Evolutionary conservation across 305 asterid species (phyloP).

Genomic region (Solanum aculeatissimum): DNA sequence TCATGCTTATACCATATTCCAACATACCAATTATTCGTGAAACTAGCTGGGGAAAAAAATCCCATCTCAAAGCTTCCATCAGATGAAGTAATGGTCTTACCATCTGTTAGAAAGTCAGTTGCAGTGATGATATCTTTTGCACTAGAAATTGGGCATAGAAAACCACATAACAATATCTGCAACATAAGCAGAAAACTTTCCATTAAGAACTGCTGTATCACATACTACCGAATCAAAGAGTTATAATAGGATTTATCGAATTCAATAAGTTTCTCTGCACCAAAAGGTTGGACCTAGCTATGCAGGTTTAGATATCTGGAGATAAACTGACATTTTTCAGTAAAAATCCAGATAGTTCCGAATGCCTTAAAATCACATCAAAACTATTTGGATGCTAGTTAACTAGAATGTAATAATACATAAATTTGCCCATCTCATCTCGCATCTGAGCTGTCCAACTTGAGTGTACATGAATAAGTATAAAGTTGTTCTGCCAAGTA

Average conservation of each 20-base stretch:
- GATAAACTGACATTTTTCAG: not conserved
- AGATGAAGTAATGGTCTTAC: not conserved
- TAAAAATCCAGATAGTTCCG: not conserved
- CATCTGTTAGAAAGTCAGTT: not conserved
- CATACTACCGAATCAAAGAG: not conserved
- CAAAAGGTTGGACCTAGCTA: not conserved
- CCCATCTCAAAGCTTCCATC: constrained; percentile 5
- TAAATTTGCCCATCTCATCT: too few species aligned
- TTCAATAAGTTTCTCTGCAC: not conserved
- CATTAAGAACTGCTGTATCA: not conserved
- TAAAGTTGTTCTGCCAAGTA: too few species aligned
- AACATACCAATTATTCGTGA: not conserved
- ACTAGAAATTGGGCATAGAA: not conserved
- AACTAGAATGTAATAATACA: not conserved
- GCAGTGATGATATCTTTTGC: not conserved
- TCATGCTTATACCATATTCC: constrained; percentile 5
- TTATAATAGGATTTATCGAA: not conserved
- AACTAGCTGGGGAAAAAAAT: not conserved
- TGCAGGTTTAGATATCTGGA: not conserved
- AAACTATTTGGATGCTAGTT: not conserved
- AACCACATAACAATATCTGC: not conserved
- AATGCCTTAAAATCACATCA: not conserved
- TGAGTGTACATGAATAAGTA: too few species aligned
- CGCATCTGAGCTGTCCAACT: too few species aligned
- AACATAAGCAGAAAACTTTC: not conserved